These are phyloP conservation scores for Vigna hirtella DNA, from an alignment of 306 rosid species.

Conservation along the genomic window DNA sequence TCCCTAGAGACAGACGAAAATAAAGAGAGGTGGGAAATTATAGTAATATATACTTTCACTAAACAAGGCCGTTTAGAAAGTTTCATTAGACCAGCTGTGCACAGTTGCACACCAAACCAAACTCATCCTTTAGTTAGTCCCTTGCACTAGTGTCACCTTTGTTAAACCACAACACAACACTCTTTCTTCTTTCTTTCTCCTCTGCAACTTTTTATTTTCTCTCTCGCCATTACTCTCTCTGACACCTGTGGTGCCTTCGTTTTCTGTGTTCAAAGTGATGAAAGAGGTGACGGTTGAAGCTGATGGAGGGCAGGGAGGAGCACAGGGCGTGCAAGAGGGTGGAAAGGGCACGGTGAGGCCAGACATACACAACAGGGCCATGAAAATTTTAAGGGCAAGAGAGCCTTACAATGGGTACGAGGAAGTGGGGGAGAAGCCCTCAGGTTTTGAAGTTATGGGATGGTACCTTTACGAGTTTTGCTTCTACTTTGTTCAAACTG, in stretches of 20 bases:
- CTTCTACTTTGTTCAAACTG: slow-evolving; percentile 66
- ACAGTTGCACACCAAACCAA: slow-evolving; percentile 36
- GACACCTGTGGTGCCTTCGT: background rate
- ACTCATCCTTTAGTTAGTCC: slow-evolving; percentile 16
- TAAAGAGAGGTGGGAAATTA: background rate
- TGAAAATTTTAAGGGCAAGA: slow-evolving; percentile 58
- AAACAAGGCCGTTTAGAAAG: slow-evolving; percentile 34
- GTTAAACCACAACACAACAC: background rate
- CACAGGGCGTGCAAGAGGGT: background rate
- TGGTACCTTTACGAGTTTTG: slow-evolving; percentile 84
- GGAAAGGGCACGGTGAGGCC: slow-evolving; percentile 31
- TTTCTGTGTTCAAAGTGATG: slow-evolving; percentile 10
- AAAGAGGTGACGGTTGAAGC: slow-evolving; percentile 49
- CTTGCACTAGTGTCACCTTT: slow-evolving; percentile 13
- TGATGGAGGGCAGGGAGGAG: slow-evolving; percentile 29
- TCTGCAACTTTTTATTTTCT: background rate
- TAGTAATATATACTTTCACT: slow-evolving; percentile 27
- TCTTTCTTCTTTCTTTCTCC: background rate
- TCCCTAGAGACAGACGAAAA: slow-evolving; percentile 27
- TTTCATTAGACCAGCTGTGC: slow-evolving; percentile 45
- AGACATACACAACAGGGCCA: slow-evolving; percentile 54
- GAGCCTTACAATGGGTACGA: slow-evolving; percentile 57
- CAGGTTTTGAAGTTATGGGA: slow-evolving; percentile 67
- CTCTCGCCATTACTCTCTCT: slow-evolving; percentile 34
- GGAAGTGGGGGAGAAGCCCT: slow-evolving; percentile 67